A percentile compares a stretch with the other conserved stretches of the same genome.
Evolutionary conservation across 2,329 filamentous ascomycete species (phyloP).

Genomic region (Raffaelea ambrosiae): DNA sequence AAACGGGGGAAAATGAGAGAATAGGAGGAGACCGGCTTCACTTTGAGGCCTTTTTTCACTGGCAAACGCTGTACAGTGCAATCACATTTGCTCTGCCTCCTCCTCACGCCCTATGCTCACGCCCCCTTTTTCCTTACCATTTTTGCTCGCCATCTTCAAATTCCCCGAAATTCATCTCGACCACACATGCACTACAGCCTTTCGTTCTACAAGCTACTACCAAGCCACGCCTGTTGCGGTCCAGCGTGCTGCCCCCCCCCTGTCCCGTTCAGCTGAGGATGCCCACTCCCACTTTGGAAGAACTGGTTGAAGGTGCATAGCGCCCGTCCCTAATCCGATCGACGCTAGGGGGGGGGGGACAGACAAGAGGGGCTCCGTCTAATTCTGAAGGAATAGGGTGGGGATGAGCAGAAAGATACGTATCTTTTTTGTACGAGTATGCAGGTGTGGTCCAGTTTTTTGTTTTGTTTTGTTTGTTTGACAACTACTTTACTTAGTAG

Average conservation of each 20-base stretch:
- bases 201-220: not conserved
- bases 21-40: not conserved
- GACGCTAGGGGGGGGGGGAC: conserved; percentile 7
- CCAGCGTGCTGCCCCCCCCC: not conserved
- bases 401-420: too few species aligned
- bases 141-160: not conserved
- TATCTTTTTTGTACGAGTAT: too few species aligned
- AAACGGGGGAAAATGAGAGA: not conserved
- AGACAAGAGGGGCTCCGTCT: too few species aligned
- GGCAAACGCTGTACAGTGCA: not conserved
- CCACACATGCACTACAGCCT: not conserved
- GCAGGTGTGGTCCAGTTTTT: too few species aligned
- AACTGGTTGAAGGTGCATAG: conserved; percentile 6
- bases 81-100: too few species aligned
- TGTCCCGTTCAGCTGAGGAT: conserved; percentile 3
- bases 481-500: too few species aligned
- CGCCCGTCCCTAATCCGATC: conserved; percentile 10
- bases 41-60: not conserved
- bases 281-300: not conserved
- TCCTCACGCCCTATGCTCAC: not conserved
- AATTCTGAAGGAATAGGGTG: too few species aligned
- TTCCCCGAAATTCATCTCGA: not conserved
- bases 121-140: not conserved
- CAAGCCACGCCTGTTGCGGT: not conserved
- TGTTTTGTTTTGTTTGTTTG: too few species aligned